Conservation (phyloP, 768 basidiomycete genomes). For the Mycena pura region DNA sequence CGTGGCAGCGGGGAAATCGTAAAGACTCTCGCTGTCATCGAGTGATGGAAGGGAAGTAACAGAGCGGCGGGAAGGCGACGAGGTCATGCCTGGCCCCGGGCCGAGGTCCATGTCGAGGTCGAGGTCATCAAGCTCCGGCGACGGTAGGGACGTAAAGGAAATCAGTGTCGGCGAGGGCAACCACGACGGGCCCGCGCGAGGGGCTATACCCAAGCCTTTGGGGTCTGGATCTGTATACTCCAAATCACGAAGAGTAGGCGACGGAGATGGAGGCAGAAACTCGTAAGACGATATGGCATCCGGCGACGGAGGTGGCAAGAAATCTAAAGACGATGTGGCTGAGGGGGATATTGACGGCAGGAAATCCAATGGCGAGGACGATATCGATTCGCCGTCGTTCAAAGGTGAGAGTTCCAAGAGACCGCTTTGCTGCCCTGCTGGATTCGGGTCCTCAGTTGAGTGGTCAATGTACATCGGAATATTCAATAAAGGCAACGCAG, state of each 20-base stretch:
- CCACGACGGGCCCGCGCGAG: neutral
- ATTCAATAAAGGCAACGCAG: conserved; percentile 12
- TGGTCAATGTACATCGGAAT: conserved; percentile 4
- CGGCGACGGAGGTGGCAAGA: neutral
- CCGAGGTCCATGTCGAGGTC: conserved; percentile 21
- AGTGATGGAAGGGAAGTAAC: conserved; percentile 10
- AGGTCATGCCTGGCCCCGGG: conserved; percentile 5
- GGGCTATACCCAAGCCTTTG: neutral
- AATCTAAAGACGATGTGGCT: conserved; percentile 8
- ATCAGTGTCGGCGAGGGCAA: conserved; percentile 4
- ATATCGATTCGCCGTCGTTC: no score
- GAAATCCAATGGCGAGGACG: no score
- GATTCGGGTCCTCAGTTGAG: neutral
- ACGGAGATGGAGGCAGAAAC: no score
- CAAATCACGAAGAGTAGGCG: conserved; percentile 1
- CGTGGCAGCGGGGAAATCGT: neutral
- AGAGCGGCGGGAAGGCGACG: conserved; percentile 15
- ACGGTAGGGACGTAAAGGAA: conserved; percentile 14
- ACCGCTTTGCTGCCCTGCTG: neutral
- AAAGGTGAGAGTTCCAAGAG: conserved; percentile 8
- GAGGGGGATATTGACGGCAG: no score
- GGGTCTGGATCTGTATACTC: conserved; percentile 1
- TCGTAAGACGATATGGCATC: no score
- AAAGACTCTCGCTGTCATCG: neutral
- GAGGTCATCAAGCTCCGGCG: conserved; percentile 27